Evolutionary conservation across 768 basidiomycete genomes (phyloP).

Genomic region (Pholiota conissans): DNA sequence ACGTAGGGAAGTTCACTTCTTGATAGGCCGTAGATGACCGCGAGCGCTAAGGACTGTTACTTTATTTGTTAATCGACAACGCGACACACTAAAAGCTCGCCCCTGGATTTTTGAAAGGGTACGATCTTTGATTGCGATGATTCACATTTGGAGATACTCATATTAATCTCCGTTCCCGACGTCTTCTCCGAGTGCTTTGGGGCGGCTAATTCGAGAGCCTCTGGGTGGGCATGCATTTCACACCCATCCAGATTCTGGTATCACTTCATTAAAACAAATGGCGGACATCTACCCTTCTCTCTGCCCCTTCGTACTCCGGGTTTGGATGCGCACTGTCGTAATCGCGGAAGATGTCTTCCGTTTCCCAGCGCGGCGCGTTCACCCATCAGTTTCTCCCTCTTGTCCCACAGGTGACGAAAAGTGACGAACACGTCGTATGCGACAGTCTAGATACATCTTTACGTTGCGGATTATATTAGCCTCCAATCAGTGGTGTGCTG

Average conservation of each 20-base stretch:
- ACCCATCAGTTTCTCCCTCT: neutral
- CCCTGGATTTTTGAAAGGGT: conserved; percentile 1
- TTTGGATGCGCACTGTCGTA: neutral
- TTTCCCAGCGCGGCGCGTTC: neutral
- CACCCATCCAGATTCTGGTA: neutral
- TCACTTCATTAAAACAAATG: neutral
- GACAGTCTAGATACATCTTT: neutral
- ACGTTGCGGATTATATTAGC: neutral
- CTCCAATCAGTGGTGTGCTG: neutral
- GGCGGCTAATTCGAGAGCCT: neutral
- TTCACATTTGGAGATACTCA: neutral
- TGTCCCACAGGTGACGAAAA: neutral
- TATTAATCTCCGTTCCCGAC: conserved; percentile 12
- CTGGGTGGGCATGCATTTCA: neutral
- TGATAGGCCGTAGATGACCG: conserved; percentile 3
- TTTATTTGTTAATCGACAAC: conserved; percentile 4
- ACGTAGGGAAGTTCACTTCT: neutral
- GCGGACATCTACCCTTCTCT: neutral
- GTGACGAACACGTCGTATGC: neutral
- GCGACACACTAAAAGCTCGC: neutral
- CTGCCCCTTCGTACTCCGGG: neutral
- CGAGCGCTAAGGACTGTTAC: conserved; percentile 3
- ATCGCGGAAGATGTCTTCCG: neutral
- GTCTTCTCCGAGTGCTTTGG: neutral
- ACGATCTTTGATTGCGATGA: conserved; percentile 6